Evolutionary conservation across 768 basidiomycete species (phyloP).

Genomic region (Mycena polygramma): DNA sequence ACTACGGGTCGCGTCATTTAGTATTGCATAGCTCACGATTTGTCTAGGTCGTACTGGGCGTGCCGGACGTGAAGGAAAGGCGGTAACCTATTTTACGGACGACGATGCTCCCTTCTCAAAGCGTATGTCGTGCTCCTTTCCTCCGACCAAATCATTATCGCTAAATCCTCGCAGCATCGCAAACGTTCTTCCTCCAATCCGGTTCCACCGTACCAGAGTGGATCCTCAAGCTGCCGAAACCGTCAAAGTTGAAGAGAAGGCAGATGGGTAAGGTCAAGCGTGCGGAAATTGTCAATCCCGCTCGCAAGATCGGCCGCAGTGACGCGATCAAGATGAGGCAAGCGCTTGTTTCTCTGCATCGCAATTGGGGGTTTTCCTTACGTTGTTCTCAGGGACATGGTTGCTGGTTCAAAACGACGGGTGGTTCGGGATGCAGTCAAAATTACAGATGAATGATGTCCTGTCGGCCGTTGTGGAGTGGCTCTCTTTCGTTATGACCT

Average conservation of each 20-base stretch:
- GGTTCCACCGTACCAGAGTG: constrained; percentile 94
- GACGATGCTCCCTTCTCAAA: constrained; percentile 94
- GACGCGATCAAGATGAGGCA: constrained; percentile 84
- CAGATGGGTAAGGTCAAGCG: constrained; percentile 89
- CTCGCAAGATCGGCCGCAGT: constrained; percentile 74
- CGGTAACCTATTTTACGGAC: constrained; percentile 95
- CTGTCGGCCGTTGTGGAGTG: too few relatives aligned
- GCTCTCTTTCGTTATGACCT: too few relatives aligned
- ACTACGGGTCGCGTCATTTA: constrained; percentile 10
- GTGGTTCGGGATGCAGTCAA: constrained; percentile 33
- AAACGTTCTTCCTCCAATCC: constrained; percentile 93
- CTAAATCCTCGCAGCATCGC: constrained; percentile 73
- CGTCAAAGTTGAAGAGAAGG: constrained; percentile 88
- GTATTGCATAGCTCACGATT: constrained; percentile 20
- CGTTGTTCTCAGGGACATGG: constrained; percentile 75
- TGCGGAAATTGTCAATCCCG: constrained; percentile 79
- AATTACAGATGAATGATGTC: constrained; percentile 1
- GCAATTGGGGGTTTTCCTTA: neutral
- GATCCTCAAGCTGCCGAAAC: constrained; percentile 95
- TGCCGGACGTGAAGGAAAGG: constrained; percentile 92
- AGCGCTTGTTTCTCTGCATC: constrained; percentile 30
- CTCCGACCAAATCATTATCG: neutral
- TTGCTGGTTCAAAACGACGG: constrained; percentile 78
- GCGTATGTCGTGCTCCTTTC: constrained; percentile 64
- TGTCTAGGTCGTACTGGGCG: constrained; percentile 89